Base-by-base conservation (phyloP, 371 early-diverging fungal species). In the Syncephalastrum monosporum region DNA sequence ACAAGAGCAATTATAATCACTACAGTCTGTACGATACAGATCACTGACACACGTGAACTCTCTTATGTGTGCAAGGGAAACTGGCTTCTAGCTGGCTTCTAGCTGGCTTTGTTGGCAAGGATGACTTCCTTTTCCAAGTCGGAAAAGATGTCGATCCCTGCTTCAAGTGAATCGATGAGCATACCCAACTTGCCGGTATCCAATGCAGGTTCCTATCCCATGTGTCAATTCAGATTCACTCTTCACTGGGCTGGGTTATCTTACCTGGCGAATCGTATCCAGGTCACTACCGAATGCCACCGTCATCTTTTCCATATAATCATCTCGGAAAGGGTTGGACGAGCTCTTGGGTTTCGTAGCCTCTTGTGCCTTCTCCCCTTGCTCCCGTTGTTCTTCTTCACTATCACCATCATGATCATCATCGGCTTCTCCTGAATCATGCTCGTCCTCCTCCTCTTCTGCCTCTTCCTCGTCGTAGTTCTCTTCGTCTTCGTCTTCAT, bases 151-250 rank as follows among this genome's bases (percentile, higher is more conserved):
- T 70, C 65, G 33, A 77, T 68, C n/a, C 78, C 78, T 47, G 75
- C 68, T 67, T 77, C 75, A 38, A 77, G 61, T 17, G 78, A 77
- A 54, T 74, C 69, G 58, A 77, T 77, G 48, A 77, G 60, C 13
- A 77, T 57, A 17, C 67, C 61, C 33, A 77, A 56, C 29, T 70
- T 68, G 29, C 60, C 54, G 7, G 63, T 57, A 56, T 58, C 62
- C n/a, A 76, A 63, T 10, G 56, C 69, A n/a, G 74, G 69, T 56
- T 77, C 78, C 77, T 75, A 57, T 46, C 29, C 13, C 27, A 42
- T 44, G 50, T 21, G 17, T 33, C 15, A 23, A 43, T 2, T 5
- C 10, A 33, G 5, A 25, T 43, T 33, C 0, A 33, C 10, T 10
- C 38, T 33, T 33, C 2, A 33, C 7, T 33, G 0, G 13, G 21